phyloP scores from a whole-genome alignment of 2,329 filamentous ascomycete genomes.

The Venturia asperata region DNA sequence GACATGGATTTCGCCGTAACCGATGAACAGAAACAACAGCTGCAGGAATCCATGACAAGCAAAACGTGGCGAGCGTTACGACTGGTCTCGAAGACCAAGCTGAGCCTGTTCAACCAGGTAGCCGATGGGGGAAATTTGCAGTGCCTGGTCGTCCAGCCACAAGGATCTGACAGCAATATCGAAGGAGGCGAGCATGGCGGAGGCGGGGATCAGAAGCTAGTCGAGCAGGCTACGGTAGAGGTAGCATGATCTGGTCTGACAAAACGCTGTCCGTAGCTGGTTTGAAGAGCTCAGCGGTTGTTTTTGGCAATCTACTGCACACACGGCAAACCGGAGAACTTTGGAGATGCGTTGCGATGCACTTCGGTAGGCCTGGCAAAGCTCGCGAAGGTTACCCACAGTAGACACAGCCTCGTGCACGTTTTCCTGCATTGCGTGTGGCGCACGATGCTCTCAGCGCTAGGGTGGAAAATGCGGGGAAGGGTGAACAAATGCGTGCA shows the following conservation, averaged over 20 bases:
- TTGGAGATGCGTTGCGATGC: background rate
- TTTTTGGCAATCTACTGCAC: background rate
- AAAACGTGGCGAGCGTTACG: conserved; percentile 87
- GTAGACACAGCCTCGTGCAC: background rate
- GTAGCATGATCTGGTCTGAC: conserved; percentile 30
- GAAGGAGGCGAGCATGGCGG: conserved; percentile 28
- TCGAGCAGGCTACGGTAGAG: conserved; percentile 23
- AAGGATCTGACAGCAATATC: conserved; percentile 8
- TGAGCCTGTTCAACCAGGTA: conserved; percentile 78
- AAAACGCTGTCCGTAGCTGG: background rate
- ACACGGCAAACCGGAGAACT: background rate
- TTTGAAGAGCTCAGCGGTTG: background rate
- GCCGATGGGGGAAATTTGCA: conserved; percentile 69
- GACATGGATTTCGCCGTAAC: conserved; percentile 75
- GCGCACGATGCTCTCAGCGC: background rate
- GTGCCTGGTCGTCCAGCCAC: conserved; percentile 38
- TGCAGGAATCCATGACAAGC: conserved; percentile 69
- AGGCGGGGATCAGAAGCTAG: conserved; percentile 24
- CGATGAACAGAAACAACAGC: conserved; percentile 52
- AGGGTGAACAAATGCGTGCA: background rate
- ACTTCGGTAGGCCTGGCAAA: background rate
- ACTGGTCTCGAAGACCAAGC: conserved; percentile 64
- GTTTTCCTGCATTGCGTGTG: background rate
- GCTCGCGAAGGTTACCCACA: background rate
- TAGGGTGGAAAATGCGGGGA: background rate